These are phyloP conservation scores for Hirsutella thompsonii DNA, from an alignment of 2,329 filamentous ascomycete species.

Conservation along the genomic window DNA sequence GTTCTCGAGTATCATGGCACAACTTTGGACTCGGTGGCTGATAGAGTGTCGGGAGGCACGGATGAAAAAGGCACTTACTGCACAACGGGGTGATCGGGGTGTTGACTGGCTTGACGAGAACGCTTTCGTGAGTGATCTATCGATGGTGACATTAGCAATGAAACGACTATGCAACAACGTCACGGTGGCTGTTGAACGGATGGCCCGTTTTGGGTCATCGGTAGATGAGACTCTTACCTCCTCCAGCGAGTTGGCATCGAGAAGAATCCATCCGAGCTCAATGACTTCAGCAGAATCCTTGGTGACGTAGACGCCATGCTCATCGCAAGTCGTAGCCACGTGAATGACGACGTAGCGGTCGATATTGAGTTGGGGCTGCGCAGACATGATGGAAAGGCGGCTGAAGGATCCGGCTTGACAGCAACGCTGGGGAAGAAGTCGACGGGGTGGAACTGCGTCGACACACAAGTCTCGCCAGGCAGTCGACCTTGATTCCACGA, in stretches of 20 bases:
- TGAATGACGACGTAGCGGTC: conserved; percentile 98
- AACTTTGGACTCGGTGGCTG: background rate
- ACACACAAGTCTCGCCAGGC: conserved; percentile 4
- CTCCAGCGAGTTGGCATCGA: conserved; percentile 82
- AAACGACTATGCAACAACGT: background rate
- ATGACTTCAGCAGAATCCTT: conserved; percentile 99
- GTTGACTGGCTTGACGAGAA: conserved; percentile 96
- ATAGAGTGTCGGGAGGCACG: background rate
- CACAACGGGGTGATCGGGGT: conserved; percentile 96
- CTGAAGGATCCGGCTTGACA: conserved; percentile 6
- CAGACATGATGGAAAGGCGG: conserved; percentile 20
- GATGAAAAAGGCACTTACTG: conserved; percentile 55
- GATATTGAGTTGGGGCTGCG: conserved; percentile 52
- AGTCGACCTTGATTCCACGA: conserved; percentile 6
- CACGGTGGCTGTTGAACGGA: background rate
- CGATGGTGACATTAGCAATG: conserved; percentile 5
- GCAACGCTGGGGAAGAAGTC: conserved; percentile 7
- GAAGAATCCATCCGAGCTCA: conserved; percentile 94
- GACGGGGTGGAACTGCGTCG: conserved; percentile 4
- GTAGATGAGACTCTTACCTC: conserved; percentile 52
- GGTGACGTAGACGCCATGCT: conserved; percentile 97
- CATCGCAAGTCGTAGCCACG: conserved; percentile 96
- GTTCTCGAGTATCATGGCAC: too few relatives aligned
- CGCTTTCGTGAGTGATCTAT: conserved; percentile 87
- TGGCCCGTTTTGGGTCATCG: conserved; percentile 4